Conservation (phyloP, 2,329 filamentous ascomycete genomes). For the Talaromyces sp. region DNA sequence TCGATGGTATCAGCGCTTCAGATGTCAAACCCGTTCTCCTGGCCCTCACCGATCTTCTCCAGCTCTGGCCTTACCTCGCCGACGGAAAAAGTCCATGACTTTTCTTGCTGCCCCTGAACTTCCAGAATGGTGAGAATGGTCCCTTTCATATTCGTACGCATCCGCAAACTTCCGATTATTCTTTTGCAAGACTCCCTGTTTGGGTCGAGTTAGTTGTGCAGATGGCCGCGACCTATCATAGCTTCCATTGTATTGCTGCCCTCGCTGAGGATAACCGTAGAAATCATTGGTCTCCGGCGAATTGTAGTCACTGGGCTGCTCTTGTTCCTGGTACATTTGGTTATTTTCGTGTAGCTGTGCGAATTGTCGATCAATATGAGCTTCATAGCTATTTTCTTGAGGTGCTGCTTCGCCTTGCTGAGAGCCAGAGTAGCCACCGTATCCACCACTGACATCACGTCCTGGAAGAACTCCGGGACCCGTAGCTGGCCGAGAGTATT, state of each 20-base stretch:
- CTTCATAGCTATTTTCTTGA: constrained; percentile 38
- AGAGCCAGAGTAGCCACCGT: constrained; percentile 33
- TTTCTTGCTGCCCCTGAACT: constrained; percentile 83
- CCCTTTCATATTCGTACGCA: constrained; percentile 72
- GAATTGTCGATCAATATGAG: constrained; percentile 43
- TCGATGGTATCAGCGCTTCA: constrained; percentile 18
- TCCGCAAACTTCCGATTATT: constrained; percentile 82
- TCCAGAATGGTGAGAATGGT: constrained; percentile 65
- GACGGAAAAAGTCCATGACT: constrained; percentile 97
- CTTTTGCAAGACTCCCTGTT: constrained; percentile 69
- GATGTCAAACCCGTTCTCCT: constrained; percentile 20
- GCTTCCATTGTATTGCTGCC: constrained; percentile 48
- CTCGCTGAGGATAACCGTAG: constrained; percentile 33
- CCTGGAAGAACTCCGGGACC: constrained; percentile 29
- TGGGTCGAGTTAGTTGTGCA: constrained; percentile 37
- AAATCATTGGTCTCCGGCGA: constrained; percentile 29
- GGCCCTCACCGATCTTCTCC: constrained; percentile 38
- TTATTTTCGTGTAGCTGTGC: constrained; percentile 36
- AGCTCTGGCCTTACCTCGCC: constrained; percentile 72
- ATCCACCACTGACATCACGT: constrained; percentile 28
- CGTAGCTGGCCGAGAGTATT: constrained; percentile 33
- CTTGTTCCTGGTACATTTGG: constrained; percentile 22
- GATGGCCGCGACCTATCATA: constrained; percentile 42
- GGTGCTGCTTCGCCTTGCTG: constrained; percentile 13
- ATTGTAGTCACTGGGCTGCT: constrained; percentile 30